phyloP scores from a whole-genome alignment of 2,329 filamentous ascomycete species.

The Dothistroma septosporum region DNA sequence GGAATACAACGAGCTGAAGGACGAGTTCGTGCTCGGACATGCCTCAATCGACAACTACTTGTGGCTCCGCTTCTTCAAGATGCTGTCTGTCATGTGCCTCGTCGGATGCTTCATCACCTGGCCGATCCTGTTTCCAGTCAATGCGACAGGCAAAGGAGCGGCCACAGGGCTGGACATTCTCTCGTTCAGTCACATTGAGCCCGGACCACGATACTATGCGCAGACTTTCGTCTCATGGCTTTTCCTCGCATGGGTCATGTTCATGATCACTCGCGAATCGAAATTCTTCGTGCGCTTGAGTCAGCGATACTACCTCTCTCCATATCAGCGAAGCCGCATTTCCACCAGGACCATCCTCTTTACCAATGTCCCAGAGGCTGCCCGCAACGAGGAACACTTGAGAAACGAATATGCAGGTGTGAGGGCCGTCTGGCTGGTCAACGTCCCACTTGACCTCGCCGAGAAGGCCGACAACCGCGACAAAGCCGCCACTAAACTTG shows the following conservation, averaged over 20 bases:
- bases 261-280: conserved; percentile 44
- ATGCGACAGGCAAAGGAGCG: conserved; percentile 34
- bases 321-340: conserved; percentile 41
- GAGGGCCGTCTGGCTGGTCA: conserved; percentile 44
- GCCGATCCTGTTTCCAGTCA: conserved; percentile 46
- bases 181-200: conserved; percentile 38
- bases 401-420: conserved; percentile 39
- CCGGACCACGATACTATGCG: conserved; percentile 40
- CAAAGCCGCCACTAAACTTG: conserved; percentile 42
- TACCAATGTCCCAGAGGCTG: conserved; percentile 42
- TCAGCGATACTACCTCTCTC: conserved; percentile 45
- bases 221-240: conserved; percentile 39
- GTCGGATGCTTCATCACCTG: conserved; percentile 45
- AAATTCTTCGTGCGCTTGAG: conserved; percentile 45
- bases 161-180: conserved; percentile 28
- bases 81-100: conserved; percentile 40
- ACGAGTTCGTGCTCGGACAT: conserved; percentile 44
- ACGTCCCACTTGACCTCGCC: conserved; percentile 43
- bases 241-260: conserved; percentile 42
- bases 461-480: conserved; percentile 43
- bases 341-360: conserved; percentile 46
- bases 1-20: conserved; percentile 24
- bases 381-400: conserved; percentile 37
- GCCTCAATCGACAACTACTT: conserved; percentile 47
- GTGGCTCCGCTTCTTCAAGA: conserved; percentile 46